A percentile compares a stretch with the other conserved stretches of the same genome.
Evolutionary conservation across 2,329 filamentous ascomycete species (phyloP).

Genomic region (Pezicula neosporulosa): DNA sequence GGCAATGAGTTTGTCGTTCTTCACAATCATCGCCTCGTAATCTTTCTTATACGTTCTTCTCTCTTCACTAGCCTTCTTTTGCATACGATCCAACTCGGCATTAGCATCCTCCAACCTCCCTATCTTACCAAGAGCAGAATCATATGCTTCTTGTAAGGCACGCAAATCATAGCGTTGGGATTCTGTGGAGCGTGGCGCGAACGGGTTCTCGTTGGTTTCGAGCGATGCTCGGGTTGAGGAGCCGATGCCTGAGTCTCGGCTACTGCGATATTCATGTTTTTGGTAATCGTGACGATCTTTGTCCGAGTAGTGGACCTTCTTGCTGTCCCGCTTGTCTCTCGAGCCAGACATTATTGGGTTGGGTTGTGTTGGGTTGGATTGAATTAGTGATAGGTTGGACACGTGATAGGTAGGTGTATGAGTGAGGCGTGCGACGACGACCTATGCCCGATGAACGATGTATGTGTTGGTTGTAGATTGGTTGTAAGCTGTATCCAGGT

Average conservation of each 20-base stretch:
- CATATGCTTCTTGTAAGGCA: slow-evolving; percentile 20
- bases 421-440: not conserved
- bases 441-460: not conserved
- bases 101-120: slow-evolving; percentile 7
- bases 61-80: slow-evolving; percentile 20
- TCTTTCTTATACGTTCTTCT: slow-evolving; percentile 13
- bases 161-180: slow-evolving; percentile 16
- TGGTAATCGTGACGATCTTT: slow-evolving; percentile 3
- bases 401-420: no score
- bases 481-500: no score
- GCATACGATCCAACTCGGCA: slow-evolving; percentile 7
- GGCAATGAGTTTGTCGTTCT: slow-evolving; percentile 10
- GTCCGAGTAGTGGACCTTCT: slow-evolving; percentile 22
- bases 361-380: not conserved
- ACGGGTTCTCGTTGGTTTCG: slow-evolving; percentile 13
- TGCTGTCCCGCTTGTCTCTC: slow-evolving; percentile 13
- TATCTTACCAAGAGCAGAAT: slow-evolving; percentile 19
- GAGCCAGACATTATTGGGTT: no score
- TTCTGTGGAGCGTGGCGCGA: slow-evolving; percentile 12
- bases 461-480: no score
- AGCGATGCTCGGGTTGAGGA: slow-evolving; percentile 19
- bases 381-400: slow-evolving; percentile 3
- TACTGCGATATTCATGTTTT: slow-evolving; percentile 11
- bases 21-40: not conserved
- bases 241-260: slow-evolving; percentile 21